These are phyloP conservation scores for Hyaloperonospora arabidopsidis DNA, from an alignment of 352 stramenopile genomes.

Conservation along the genomic window DNA sequence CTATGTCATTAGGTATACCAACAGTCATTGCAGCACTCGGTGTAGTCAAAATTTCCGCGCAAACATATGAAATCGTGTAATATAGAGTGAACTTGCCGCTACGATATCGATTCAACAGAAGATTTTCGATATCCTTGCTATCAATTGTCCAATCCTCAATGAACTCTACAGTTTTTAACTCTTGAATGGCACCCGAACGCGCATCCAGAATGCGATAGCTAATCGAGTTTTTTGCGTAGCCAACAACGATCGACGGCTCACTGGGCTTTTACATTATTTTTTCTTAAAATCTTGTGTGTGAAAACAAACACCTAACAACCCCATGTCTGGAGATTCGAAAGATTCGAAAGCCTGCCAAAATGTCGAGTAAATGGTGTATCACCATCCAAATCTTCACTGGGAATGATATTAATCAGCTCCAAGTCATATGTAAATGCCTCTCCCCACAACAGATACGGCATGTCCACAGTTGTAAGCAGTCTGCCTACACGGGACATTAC, in stretches of 20 bases:
- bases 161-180: constrained; percentile 6
- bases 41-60: background rate
- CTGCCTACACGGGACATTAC: background rate
- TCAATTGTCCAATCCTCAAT: constrained; percentile 11
- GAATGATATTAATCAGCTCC: constrained; percentile 3
- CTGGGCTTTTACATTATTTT: constrained; percentile 4
- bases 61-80: constrained; percentile 5
- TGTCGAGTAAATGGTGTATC: constrained; percentile 7
- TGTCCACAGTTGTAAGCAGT: constrained; percentile 1
- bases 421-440: constrained; percentile 7
- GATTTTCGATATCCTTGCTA: constrained; percentile 5
- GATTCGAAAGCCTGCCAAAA: constrained; percentile 4
- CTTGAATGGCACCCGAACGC: constrained; percentile 1
- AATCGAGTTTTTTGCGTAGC: constrained; percentile 2
- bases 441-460: background rate
- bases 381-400: constrained; percentile 1
- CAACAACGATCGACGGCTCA: constrained; percentile 2
- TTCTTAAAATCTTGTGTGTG: constrained; percentile 6
- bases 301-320: constrained; percentile 5
- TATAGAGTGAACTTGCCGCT: constrained; percentile 1
- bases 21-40: background rate
- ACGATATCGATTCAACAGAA: constrained; percentile 7
- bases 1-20: background rate
- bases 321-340: constrained; percentile 1
- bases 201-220: constrained; percentile 6